These are phyloP conservation scores for Conticribra guillardii DNA, from an alignment of 108 stramenopile genomes.

Conservation along the genomic window DNA sequence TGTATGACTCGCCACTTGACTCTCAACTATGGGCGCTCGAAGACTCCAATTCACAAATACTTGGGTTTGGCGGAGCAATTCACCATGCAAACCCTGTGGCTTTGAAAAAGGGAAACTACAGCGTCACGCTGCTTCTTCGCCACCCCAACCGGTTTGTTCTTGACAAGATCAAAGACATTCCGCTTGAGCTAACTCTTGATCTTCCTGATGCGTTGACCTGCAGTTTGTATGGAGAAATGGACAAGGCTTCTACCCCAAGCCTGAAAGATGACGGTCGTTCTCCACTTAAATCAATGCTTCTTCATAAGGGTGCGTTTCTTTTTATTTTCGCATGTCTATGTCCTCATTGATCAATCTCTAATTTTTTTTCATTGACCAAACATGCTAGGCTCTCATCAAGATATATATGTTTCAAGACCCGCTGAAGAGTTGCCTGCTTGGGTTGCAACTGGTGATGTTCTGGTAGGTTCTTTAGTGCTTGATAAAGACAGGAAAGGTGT, in stretches of 20 bases:
- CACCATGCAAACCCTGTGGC: constrained; percentile 38
- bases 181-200: constrained; percentile 24
- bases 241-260: constrained; percentile 42
- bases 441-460: constrained; percentile 43
- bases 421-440: constrained; percentile 36
- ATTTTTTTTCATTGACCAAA: too few relatives aligned
- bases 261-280: constrained; percentile 20
- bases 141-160: constrained; percentile 45
- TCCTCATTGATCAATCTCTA: too few relatives aligned
- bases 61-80: constrained; percentile 43
- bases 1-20: constrained; percentile 54
- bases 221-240: constrained; percentile 32
- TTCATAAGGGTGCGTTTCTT: constrained; percentile 34
- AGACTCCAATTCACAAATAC: constrained; percentile 34
- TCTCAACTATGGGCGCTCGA: constrained; percentile 46
- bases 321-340: too few relatives aligned
- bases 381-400: too few relatives aligned
- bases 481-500: constrained; percentile 36
- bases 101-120: constrained; percentile 46
- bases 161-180: constrained; percentile 47
- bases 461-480: constrained; percentile 30
- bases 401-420: constrained; percentile 46
- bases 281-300: constrained; percentile 5
- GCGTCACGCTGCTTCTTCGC: constrained; percentile 31
- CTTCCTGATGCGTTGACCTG: constrained; percentile 25